Evolutionary conservation across 2,329 filamentous ascomycete species (phyloP).

Genomic region (Tolypocladium album): DNA sequence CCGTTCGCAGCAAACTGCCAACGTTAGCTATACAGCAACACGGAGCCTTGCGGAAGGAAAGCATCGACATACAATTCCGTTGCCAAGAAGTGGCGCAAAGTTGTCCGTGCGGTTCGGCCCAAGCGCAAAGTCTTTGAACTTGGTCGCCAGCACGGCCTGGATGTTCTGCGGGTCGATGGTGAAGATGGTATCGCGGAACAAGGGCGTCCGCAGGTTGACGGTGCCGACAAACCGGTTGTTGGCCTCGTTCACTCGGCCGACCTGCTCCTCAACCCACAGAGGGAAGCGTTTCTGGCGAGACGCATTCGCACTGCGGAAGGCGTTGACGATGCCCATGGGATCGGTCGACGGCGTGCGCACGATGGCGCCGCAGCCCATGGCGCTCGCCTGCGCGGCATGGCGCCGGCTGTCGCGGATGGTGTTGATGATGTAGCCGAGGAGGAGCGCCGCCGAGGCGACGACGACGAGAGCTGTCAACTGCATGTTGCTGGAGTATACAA

Average conservation of each 20-base stretch:
- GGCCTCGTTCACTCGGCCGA: not conserved
- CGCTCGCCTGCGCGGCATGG: slow-evolving; percentile 4
- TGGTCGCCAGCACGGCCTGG: slow-evolving; percentile 14
- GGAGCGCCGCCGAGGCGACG: slow-evolving; percentile 1
- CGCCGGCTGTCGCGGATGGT: slow-evolving; percentile 1
- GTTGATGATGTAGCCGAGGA: slow-evolving; percentile 5
- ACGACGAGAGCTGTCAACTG: not conserved
- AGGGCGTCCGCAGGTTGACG: slow-evolving; percentile 4
- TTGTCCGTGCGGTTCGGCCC: slow-evolving; percentile 12
- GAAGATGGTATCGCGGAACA: slow-evolving; percentile 9
- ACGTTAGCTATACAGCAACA: not conserved
- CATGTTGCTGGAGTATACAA: not conserved
- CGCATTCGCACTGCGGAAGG: slow-evolving; percentile 5
- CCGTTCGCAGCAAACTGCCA: slow-evolving; percentile 21
- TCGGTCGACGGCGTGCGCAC: slow-evolving; percentile 5
- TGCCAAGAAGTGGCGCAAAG: slow-evolving; percentile 30
- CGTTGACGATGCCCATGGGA: slow-evolving; percentile 5
- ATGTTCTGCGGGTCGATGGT: slow-evolving; percentile 16
- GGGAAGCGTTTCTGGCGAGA: slow-evolving; percentile 8
- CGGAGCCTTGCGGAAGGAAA: not conserved
- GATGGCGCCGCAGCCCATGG: slow-evolving; percentile 9
- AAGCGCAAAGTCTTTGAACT: slow-evolving; percentile 16
- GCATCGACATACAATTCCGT: slow-evolving; percentile 18
- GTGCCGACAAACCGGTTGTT: slow-evolving; percentile 9
- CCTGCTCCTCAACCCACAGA: slow-evolving; percentile 3